phyloP scores from a whole-genome alignment of 2,329 filamentous ascomycete genomes.

The Claviceps arundinis region DNA sequence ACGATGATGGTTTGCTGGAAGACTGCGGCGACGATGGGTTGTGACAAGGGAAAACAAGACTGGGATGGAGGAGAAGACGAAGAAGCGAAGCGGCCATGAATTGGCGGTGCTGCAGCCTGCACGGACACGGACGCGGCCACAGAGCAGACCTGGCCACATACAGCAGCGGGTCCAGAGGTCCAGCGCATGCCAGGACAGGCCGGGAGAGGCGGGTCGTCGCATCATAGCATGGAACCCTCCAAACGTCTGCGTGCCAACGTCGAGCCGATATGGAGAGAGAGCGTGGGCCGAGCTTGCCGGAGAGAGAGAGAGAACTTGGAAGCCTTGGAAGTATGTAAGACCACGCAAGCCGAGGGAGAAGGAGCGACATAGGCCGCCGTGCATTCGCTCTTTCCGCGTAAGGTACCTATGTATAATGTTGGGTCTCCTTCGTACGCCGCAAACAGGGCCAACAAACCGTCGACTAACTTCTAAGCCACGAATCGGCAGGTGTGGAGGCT shows the following conservation, averaged over 20 bases:
- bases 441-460: slow-evolving; percentile 1
- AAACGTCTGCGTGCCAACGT: too few relatives aligned
- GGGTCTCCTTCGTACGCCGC: not conserved
- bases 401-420: too few relatives aligned
- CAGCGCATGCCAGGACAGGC: not conserved
- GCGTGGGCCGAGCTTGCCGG: too few relatives aligned
- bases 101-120: not conserved
- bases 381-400: too few relatives aligned
- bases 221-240: too few relatives aligned
- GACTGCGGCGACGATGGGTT: slow-evolving; percentile 1
- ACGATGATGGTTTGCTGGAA: not conserved
- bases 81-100: not conserved
- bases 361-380: too few relatives aligned
- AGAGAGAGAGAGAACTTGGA: too few relatives aligned
- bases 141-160: not conserved
- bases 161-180: not conserved
- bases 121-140: not conserved
- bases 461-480: not conserved
- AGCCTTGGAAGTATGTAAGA: too few relatives aligned
- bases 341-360: too few relatives aligned
- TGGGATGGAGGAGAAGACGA: slow-evolving; percentile 2
- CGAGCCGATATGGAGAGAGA: too few relatives aligned
- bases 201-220: not conserved
- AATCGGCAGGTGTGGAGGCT: slow-evolving; percentile 15
- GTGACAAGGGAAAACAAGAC: slow-evolving; percentile 3